These are phyloP conservation scores for Fraxinus floribunda DNA, from an alignment of 305 asterid genomes.

Conservation along the genomic window DNA sequence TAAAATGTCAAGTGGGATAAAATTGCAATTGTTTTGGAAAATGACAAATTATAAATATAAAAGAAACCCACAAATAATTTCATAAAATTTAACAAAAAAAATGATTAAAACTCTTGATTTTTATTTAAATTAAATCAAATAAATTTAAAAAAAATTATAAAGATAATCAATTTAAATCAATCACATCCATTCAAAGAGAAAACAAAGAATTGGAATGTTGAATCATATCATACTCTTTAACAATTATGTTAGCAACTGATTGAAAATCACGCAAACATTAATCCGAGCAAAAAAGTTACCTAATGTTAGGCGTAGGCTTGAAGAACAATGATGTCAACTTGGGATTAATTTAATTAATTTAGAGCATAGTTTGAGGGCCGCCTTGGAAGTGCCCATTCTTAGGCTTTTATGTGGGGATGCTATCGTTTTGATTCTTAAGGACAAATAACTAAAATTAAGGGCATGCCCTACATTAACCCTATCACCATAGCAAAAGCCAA, in stretches of 20 bases:
- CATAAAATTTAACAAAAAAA: background rate
- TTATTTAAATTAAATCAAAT: too few species aligned
- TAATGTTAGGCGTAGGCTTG: background rate
- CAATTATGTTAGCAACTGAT: background rate
- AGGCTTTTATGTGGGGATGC: too few species aligned
- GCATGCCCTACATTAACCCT: conserved; percentile 13
- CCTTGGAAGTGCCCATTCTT: too few species aligned
- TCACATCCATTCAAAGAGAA: background rate
- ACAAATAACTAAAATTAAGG: too few species aligned
- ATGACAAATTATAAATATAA: too few species aligned
- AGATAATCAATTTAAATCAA: too few species aligned
- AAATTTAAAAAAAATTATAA: too few species aligned
- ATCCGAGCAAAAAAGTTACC: background rate
- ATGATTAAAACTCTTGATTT: background rate
- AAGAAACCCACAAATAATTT: background rate
- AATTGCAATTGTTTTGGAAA: too few species aligned
- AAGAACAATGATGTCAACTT: background rate
- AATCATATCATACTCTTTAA: background rate
- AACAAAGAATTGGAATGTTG: background rate
- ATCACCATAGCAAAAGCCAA: conserved; percentile 15
- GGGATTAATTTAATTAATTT: background rate
- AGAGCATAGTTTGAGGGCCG: background rate
- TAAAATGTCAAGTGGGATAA: too few species aligned
- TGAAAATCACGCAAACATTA: background rate
- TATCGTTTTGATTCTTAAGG: too few species aligned